Evolutionary conservation across 495 filamentous ascomycete genomes (phyloP).

Genomic region (Paragyromitra xinjiangensis): DNA sequence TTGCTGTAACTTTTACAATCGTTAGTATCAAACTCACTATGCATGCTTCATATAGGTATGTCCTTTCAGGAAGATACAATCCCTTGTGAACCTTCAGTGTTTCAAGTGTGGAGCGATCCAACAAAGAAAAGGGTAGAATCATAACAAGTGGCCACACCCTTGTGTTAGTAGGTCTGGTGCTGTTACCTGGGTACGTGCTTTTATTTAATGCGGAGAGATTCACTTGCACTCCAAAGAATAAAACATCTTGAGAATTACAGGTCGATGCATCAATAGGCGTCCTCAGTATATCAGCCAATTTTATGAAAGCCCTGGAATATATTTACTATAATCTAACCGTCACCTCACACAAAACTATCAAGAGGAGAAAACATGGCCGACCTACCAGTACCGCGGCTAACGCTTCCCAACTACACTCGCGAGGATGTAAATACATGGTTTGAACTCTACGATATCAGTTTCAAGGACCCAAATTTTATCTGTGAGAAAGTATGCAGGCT

Average conservation of each 20-base stretch:
- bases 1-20: no score
- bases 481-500: background rate
- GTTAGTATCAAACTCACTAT: no score
- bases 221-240: background rate
- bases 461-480: constrained; percentile 1
- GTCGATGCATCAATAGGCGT: background rate
- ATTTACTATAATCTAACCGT: background rate
- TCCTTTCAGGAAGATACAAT: background rate
- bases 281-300: background rate
- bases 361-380: background rate
- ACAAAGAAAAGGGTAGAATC: background rate
- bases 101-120: background rate
- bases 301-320: background rate
- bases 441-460: background rate
- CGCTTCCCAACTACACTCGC: constrained; percentile 5
- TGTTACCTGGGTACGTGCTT: background rate
- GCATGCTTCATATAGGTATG: no score
- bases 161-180: background rate
- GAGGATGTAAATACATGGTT: constrained; percentile 13
- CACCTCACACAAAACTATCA: background rate
- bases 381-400: background rate
- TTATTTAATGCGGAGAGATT: background rate
- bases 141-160: background rate
- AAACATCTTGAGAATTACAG: background rate
- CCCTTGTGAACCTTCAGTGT: background rate